Evolutionary conservation across 495 filamentous ascomycete genomes (phyloP).

Genomic region (Usnea hakonensis): DNA sequence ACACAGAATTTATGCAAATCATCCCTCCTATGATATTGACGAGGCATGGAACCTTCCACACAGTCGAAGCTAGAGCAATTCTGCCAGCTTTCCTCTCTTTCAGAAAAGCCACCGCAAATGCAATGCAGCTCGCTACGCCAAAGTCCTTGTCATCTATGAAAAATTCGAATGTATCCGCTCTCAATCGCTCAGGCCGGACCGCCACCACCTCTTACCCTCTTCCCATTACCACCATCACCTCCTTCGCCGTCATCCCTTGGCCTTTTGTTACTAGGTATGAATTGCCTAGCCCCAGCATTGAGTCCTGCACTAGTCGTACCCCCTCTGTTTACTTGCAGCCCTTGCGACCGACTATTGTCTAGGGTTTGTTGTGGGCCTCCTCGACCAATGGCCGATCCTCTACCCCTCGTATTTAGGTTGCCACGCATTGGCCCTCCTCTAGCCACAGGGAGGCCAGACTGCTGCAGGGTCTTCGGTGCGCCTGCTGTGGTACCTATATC

Average conservation of each 20-base stretch:
- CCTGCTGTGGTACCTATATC: constrained; percentile 31
- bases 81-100: background rate
- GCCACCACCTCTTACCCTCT: constrained; percentile 47
- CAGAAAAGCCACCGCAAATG: background rate
- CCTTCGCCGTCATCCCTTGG: constrained; percentile 54
- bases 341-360: constrained; percentile 27
- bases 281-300: constrained; percentile 50
- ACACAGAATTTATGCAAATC: background rate
- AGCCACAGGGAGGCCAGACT: constrained; percentile 44
- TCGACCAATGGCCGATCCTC: constrained; percentile 37
- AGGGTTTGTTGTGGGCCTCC: constrained; percentile 38
- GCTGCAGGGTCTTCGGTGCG: constrained; percentile 36
- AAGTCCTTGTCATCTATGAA: background rate
- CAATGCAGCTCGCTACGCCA: background rate
- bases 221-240: constrained; percentile 39
- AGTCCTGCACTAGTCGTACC: constrained; percentile 27
- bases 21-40: background rate
- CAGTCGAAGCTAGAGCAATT: background rate
- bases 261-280: constrained; percentile 61
- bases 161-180: background rate
- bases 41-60: background rate
- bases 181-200: constrained; percentile 28
- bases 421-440: constrained; percentile 37
- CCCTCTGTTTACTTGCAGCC: constrained; percentile 19
- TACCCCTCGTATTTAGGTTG: constrained; percentile 30